These are phyloP conservation scores for Neurospora sp. DNA, from an alignment of 495 filamentous ascomycete genomes.

Conservation along the genomic window DNA sequence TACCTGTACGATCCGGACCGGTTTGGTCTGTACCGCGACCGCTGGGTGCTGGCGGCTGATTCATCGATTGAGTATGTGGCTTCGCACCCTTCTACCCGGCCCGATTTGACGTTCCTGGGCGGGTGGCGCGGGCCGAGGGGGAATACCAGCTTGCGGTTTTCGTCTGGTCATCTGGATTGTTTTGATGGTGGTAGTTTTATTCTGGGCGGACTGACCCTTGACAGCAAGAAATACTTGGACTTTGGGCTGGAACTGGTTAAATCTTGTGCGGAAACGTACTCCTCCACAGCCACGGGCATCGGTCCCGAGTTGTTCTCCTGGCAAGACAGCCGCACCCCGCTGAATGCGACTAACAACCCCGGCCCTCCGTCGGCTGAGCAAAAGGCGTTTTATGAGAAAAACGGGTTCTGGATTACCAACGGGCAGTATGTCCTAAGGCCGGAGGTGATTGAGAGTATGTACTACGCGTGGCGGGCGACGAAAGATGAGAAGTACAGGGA, in stretches of 20 bases:
- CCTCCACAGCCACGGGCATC: slow-evolving; percentile 55
- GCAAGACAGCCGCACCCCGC: slow-evolving; percentile 39
- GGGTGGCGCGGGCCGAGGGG: slow-evolving; percentile 30
- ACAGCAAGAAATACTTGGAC: slow-evolving; percentile 51
- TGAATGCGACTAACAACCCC: slow-evolving; percentile 27
- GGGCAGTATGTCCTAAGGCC: slow-evolving; percentile 61
- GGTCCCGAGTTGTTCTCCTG: slow-evolving; percentile 73
- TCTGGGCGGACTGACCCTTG: slow-evolving; percentile 66
- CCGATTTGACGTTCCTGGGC: slow-evolving; percentile 68
- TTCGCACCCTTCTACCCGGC: slow-evolving; percentile 58
- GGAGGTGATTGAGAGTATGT: slow-evolving; percentile 80
- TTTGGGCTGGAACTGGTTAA: slow-evolving; percentile 68
- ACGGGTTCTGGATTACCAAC: slow-evolving; percentile 67
- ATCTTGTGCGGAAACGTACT: slow-evolving; percentile 69
- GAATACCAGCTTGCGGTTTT: slow-evolving; percentile 42
- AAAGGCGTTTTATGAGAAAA: slow-evolving; percentile 45
- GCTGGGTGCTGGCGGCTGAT: slow-evolving; percentile 71
- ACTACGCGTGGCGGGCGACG: slow-evolving; percentile 78
- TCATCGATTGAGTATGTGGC: slow-evolving; percentile 63
- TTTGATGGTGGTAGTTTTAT: slow-evolving; percentile 85
- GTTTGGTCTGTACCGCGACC: slow-evolving; percentile 54
- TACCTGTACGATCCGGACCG: slow-evolving; percentile 66
- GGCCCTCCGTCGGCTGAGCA: slow-evolving; percentile 33
- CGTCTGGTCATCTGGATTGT: slow-evolving; percentile 63
- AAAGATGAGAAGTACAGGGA: slow-evolving; percentile 62